phyloP scores from a whole-genome alignment of 306 rosid species.

The Begonia peltatifolia region DNA sequence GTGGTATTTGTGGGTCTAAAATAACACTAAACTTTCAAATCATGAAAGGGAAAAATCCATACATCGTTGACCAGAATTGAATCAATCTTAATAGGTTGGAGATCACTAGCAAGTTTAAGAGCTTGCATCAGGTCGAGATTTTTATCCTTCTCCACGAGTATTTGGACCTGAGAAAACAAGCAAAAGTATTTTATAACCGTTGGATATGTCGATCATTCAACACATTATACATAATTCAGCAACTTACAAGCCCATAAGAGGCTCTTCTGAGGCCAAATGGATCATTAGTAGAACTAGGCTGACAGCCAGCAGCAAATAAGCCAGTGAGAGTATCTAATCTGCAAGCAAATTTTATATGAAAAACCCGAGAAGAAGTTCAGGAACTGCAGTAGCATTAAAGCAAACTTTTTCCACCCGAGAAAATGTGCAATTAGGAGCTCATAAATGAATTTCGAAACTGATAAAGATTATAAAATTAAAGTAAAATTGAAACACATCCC shows the following conservation, averaged over 20 bases:
- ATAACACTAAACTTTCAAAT: not conserved
- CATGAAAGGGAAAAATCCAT: constrained; percentile 14
- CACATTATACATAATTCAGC: constrained; percentile 5
- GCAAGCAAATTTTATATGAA: constrained; percentile 22
- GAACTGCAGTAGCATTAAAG: no score
- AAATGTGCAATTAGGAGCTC: no score
- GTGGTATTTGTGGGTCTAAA: not conserved
- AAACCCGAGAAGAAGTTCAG: constrained; percentile 7
- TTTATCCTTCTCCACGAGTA: constrained; percentile 72
- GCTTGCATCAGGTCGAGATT: constrained; percentile 61
- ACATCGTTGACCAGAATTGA: constrained; percentile 41
- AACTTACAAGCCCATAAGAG: constrained; percentile 90
- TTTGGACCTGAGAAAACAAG: constrained; percentile 52
- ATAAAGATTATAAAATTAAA: no score
- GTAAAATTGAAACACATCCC: no score
- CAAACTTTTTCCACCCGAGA: no score
- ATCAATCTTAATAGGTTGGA: constrained; percentile 56
- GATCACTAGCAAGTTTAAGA: constrained; percentile 64
- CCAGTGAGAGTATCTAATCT: constrained; percentile 95
- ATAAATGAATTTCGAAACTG: no score
- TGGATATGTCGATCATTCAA: constrained; percentile 7
- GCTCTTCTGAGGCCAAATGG: constrained; percentile 88
- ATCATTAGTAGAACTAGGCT: constrained; percentile 84
- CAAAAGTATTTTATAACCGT: constrained; percentile 6
- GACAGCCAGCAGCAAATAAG: constrained; percentile 85